Conservation (phyloP, 73 alveolate species). For the Paramecium sexaurelia region DNA sequence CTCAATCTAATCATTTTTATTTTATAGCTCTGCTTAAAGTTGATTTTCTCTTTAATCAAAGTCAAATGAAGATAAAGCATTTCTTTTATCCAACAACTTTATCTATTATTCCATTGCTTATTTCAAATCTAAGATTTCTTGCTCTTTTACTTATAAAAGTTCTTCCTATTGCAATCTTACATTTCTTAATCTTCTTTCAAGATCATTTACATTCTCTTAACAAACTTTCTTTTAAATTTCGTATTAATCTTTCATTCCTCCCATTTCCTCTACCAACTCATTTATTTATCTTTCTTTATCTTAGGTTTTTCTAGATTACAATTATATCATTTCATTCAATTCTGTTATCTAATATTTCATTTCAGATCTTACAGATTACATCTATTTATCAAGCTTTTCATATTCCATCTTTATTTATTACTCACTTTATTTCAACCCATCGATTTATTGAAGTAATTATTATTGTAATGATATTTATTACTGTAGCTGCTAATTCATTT, state of each 20-base stretch:
- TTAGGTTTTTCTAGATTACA: not conserved
- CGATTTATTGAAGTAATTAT: not conserved
- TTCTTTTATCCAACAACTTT: constrained; percentile 41
- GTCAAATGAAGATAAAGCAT: not conserved
- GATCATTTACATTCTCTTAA: constrained; percentile 20
- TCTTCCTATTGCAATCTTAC: constrained; percentile 11
- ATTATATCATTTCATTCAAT: not conserved
- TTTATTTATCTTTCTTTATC: constrained; percentile 22
- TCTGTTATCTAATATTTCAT: constrained; percentile 15
- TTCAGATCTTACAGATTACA: not conserved
- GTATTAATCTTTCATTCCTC: constrained; percentile 40
- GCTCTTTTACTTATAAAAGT: not conserved
- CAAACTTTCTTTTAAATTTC: constrained; percentile 11
- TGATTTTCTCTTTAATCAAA: constrained; percentile 22
- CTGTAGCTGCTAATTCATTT: not conserved
- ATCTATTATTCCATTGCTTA: constrained; percentile 39
- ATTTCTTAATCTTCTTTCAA: constrained; percentile 50
- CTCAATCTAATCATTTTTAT: constrained; percentile 15
- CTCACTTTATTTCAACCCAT: not conserved
- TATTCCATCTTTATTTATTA: not conserved
- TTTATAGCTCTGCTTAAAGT: not conserved
- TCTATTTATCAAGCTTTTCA: not conserved
- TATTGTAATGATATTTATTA: not conserved
- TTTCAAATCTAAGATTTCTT: constrained; percentile 12
- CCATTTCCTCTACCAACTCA: constrained; percentile 46